Evolutionary conservation across 202 grass and related monocot species (phyloP).

Genomic region (Setaria viridis): DNA sequence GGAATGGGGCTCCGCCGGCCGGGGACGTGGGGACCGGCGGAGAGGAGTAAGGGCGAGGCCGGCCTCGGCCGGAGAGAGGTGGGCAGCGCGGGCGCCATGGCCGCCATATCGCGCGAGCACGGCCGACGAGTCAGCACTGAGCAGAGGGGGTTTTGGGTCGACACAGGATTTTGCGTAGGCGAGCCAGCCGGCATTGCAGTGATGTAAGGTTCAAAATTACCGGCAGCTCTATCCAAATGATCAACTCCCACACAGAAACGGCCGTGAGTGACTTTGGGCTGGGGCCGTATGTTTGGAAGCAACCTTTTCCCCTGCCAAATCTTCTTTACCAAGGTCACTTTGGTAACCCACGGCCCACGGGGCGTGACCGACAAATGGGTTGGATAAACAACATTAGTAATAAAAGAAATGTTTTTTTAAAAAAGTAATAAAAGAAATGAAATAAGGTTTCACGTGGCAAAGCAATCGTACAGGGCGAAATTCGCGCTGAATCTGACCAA

Average conservation of each 20-base stretch:
- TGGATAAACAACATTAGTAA: not conserved
- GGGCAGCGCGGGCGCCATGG: conserved; percentile 22
- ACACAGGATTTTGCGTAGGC: not conserved
- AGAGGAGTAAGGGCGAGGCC: not conserved
- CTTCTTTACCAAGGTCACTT: not conserved
- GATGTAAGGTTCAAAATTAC: not conserved
- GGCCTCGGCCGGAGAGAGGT: conserved; percentile 13
- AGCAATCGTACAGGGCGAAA: no score
- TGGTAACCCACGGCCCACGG: no score
- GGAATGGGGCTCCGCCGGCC: no score
- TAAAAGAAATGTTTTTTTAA: not conserved
- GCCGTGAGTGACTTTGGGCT: not conserved
- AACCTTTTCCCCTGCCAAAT: not conserved
- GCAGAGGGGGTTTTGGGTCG: not conserved
- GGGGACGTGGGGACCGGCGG: not conserved
- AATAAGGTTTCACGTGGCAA: not conserved
- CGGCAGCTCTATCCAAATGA: not conserved
- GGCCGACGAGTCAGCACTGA: not conserved
- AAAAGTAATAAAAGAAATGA: not conserved
- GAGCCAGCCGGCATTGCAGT: not conserved
- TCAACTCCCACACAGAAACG: not conserved
- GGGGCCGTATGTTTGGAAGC: not conserved
- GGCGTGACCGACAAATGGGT: no score
- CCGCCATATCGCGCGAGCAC: conserved; percentile 31
- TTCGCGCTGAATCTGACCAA: no score